phyloP scores from a whole-genome alignment of 2,329 filamentous ascomycete species.

The Penicillium fuscoglaucum region DNA sequence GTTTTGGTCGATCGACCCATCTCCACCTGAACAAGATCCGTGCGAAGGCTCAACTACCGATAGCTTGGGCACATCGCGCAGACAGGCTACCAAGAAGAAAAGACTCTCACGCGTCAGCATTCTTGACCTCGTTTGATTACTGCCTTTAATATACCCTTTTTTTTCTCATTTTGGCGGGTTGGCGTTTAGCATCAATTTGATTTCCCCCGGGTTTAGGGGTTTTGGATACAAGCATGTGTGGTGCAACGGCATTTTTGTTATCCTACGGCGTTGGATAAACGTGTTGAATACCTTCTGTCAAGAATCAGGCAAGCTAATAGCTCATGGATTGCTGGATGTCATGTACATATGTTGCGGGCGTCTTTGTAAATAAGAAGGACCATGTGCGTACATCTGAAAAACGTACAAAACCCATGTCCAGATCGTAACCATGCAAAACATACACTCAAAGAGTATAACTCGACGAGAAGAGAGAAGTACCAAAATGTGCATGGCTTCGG shows the following conservation, averaged over 20 bases:
- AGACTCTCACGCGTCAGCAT: constrained; percentile 37
- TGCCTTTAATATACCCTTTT: constrained; percentile 8
- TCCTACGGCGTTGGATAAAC: background rate
- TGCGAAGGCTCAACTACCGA: constrained; percentile 8
- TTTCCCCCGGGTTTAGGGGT: background rate
- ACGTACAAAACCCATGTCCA: background rate
- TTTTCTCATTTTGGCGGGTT: background rate
- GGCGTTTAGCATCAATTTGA: background rate
- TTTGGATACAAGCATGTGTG: background rate
- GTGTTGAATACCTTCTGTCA: background rate
- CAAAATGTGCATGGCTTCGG: background rate
- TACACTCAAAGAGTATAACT: background rate
- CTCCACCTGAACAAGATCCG: constrained; percentile 11
- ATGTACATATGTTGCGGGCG: background rate
- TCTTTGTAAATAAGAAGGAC: background rate
- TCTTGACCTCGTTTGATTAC: constrained; percentile 31
- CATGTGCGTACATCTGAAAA: background rate
- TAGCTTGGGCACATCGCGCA: background rate
- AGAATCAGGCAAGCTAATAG: background rate
- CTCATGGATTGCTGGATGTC: background rate
- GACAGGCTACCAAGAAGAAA: constrained; percentile 27
- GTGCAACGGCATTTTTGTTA: background rate
- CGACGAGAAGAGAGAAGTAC: constrained; percentile 6
- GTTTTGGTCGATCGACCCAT: constrained; percentile 26
- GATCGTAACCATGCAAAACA: background rate